Conservation (phyloP, 345 rosid species). For the Psidium friedrichsthalianum region DNA sequence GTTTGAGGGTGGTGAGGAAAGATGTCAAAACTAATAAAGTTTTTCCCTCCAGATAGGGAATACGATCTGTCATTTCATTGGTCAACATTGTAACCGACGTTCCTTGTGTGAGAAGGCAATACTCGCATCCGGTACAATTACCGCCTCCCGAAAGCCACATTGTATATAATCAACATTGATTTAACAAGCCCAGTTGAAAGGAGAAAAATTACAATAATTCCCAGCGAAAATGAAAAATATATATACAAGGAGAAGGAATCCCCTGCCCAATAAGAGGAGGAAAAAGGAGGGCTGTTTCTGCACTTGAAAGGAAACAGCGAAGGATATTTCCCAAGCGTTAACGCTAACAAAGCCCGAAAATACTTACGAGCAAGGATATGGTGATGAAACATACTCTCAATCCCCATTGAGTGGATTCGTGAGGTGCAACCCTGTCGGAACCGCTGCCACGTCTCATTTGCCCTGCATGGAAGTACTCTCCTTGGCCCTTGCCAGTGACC, state of each 20-base stretch:
- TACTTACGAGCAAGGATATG: not conserved
- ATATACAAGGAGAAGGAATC: not conserved
- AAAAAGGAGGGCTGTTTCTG: not conserved
- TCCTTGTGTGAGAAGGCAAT: not conserved
- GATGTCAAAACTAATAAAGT: not conserved
- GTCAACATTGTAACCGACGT: not conserved
- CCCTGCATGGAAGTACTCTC: slow-evolving; percentile 57
- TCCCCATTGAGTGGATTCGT: slow-evolving; percentile 2
- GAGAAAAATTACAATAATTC: not conserved
- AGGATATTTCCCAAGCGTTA: not conserved
- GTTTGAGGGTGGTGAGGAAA: not conserved
- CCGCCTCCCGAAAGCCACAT: not conserved
- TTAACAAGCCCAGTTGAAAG: not conserved
- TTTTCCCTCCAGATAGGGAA: not conserved
- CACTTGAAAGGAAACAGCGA: not conserved
- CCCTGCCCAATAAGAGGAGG: not conserved
- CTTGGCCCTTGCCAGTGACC: slow-evolving; percentile 36
- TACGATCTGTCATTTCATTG: not conserved
- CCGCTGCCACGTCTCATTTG: slow-evolving; percentile 22
- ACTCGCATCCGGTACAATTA: not conserved
- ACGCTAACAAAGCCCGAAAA: not conserved
- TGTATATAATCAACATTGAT: not conserved
- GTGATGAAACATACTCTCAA: slow-evolving; percentile 7
- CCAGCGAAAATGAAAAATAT: not conserved
- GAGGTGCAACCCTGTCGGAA: slow-evolving; percentile 9